Percentiles rank a stretch among this genome's conserved stretches.
Evolutionary conservation across 208 protist species (phyloP).

Genomic region (Leishmania major): DNA sequence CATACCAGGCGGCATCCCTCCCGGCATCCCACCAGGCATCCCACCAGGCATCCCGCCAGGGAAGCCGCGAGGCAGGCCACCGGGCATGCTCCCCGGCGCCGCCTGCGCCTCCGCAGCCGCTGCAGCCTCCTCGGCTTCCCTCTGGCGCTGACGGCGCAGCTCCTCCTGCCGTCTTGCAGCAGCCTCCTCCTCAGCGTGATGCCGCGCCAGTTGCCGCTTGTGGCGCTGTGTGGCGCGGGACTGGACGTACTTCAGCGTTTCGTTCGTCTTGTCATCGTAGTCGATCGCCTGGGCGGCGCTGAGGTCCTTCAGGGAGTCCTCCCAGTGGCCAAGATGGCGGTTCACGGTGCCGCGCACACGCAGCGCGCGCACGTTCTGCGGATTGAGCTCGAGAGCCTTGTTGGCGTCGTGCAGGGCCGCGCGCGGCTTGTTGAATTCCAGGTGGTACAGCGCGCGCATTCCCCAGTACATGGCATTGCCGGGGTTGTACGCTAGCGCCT

Average conservation of each 20-base stretch:
- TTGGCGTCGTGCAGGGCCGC: slow-evolving; percentile 71
- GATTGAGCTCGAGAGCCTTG: slow-evolving; percentile 60
- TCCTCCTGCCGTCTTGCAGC: slow-evolving; percentile 32
- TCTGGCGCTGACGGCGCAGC: slow-evolving; percentile 50
- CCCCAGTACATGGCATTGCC: slow-evolving; percentile 83
- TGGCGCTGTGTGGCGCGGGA: slow-evolving; percentile 40
- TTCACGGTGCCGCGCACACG: slow-evolving; percentile 70
- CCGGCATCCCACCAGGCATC: slow-evolving; percentile 51
- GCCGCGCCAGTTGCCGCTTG: slow-evolving; percentile 32
- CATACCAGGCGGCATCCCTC: slow-evolving; percentile 38
- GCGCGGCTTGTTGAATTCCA: slow-evolving; percentile 46
- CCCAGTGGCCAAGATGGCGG: slow-evolving; percentile 72
- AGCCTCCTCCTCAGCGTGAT: slow-evolving; percentile 52
- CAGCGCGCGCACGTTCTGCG: slow-evolving; percentile 76
- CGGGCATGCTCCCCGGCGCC: slow-evolving; percentile 40
- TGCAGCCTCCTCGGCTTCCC: slow-evolving; percentile 36
- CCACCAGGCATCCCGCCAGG: slow-evolving; percentile 43
- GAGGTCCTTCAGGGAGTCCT: slow-evolving; percentile 70
- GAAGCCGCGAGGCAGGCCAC: slow-evolving; percentile 52
- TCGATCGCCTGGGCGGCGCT: slow-evolving; percentile 73
- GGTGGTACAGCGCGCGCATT: slow-evolving; percentile 59
- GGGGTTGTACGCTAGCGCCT: slow-evolving; percentile 61
- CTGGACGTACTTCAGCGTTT: slow-evolving; percentile 55
- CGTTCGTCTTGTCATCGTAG: slow-evolving; percentile 68
- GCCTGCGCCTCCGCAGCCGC: slow-evolving; percentile 25